These are phyloP conservation scores for Mucor saturninus DNA, from an alignment of 371 early-diverging fungal species.

Conservation along the genomic window DNA sequence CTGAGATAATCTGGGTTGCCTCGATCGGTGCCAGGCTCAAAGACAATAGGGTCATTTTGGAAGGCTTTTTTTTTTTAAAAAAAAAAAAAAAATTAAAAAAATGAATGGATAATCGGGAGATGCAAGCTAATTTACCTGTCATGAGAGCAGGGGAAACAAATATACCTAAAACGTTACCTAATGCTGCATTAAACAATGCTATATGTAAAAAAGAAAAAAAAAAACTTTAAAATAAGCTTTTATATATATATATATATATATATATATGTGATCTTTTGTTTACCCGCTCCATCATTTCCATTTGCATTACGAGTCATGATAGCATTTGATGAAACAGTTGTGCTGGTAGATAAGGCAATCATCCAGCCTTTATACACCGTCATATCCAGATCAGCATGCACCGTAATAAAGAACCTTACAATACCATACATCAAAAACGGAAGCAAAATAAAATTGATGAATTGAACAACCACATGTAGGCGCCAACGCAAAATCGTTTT, in stretches of 20 bases:
- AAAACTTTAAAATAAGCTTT: neutral
- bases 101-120: neutral
- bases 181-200: slow-evolving; percentile 72
- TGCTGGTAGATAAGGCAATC: slow-evolving; percentile 71
- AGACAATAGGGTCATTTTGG: slow-evolving; percentile 38
- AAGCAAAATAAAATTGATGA: slow-evolving; percentile 62
- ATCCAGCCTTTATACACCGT: slow-evolving; percentile 69
- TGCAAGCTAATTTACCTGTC: slow-evolving; percentile 31
- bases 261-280: neutral
- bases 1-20: slow-evolving; percentile 54
- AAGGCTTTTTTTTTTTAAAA: slow-evolving; percentile 27
- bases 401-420: slow-evolving; percentile 52
- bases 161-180: slow-evolving; percentile 73
- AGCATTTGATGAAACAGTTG: slow-evolving; percentile 81
- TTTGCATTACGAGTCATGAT: slow-evolving; percentile 76
- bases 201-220: neutral
- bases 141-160: slow-evolving; percentile 74
- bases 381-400: slow-evolving; percentile 52
- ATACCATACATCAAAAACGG: slow-evolving; percentile 68
- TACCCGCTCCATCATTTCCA: slow-evolving; percentile 69
- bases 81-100: no score
- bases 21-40: slow-evolving; percentile 49
- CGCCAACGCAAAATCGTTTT: slow-evolving; percentile 63
- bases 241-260: neutral
- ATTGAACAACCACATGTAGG: slow-evolving; percentile 70